Evolutionary conservation across 352 stramenopile species (phyloP).

Genomic region (Phytophthora pinifolia): DNA sequence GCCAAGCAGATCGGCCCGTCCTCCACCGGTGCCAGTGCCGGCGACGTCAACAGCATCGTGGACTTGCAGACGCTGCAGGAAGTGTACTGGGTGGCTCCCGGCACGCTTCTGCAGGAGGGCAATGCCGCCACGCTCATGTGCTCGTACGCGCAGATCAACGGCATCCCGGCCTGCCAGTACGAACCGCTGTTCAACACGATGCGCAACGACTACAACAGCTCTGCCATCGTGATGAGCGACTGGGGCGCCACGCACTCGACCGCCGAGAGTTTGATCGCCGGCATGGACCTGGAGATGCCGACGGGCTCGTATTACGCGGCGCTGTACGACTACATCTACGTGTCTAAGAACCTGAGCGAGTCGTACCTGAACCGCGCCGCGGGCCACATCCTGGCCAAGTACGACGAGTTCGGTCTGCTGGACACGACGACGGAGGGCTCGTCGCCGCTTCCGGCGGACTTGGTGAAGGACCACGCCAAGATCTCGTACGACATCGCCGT

Average conservation of each 20-base stretch:
- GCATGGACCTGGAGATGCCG: conserved; percentile 36
- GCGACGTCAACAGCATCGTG: conserved; percentile 27
- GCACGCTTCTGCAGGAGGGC: conserved; percentile 32
- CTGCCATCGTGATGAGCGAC: conserved; percentile 33
- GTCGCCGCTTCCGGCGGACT: conserved; percentile 22
- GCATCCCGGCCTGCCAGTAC: conserved; percentile 31
- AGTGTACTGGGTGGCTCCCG: conserved; percentile 30
- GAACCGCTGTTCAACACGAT: conserved; percentile 34
- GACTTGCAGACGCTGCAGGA: conserved; percentile 32
- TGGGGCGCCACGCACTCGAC: conserved; percentile 32
- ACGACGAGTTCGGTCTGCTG: conserved; percentile 35
- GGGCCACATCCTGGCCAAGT: conserved; percentile 34
- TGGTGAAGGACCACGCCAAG: conserved; percentile 25
- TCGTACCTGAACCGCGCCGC: conserved; percentile 33
- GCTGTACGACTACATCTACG: conserved; percentile 39
- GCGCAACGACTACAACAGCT: conserved; percentile 36
- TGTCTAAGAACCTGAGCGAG: conserved; percentile 35
- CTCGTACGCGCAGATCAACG: conserved; percentile 35
- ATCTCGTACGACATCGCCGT: conserved; percentile 37
- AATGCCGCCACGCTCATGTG: conserved; percentile 38
- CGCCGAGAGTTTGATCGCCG: conserved; percentile 31
- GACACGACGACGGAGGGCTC: conserved; percentile 28
- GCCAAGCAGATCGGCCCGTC: conserved; percentile 36
- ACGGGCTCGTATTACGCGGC: conserved; percentile 34
- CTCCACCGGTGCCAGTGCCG: conserved; percentile 23